Evolutionary conservation across 2,329 filamentous ascomycete genomes (phyloP), one percentile per base, ranked within the genome.

Genomic region (Nigrospora sphaerica): DNA sequence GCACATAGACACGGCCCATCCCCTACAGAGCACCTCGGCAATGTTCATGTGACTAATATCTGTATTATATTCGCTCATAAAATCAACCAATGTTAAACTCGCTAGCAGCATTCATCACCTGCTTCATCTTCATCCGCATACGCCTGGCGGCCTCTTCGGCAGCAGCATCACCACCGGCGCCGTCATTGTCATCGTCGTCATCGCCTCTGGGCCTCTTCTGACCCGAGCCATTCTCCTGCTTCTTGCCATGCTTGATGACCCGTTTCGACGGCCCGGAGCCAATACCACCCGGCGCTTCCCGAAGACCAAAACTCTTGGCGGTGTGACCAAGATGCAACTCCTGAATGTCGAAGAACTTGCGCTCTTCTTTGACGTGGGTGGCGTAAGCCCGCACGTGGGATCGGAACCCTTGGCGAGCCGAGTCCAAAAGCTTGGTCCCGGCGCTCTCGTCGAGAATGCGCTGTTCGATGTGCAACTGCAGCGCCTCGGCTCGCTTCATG

Each of bases 381-480:
- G 93, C 90, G 63, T 98, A 98, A 1, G 93, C 93, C 46, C 93
- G 79, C 46, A 98, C 85, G 60, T 97, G 91, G 43, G 88, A 93
- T 61, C 95, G 89, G 70, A 88, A 98, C 0, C 85, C 93, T 54
- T 88, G 82, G 17, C 89, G 80, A 0, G 87, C 92, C 57, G 90
- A 78, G 57, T 95, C 89, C 5, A 95, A 78, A 35, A 86, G 79
- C 46, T 81, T 81, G 34, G 40, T 45, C 2, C 50, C 53, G 32
- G 54, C 44, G 42, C 60, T 55, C 23, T 60, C 60, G 7, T 64
- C 65, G 33, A 81, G 71, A 6, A 82, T 68, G 2, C 78, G 73
- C 61, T 81, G 77, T 57, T 82, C 78, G 16, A 82, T 61, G 53
- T 81, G 78, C 23, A 82, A 68, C 56, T 82, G 78, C 35, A 82